Evolutionary conservation across 2,329 filamentous ascomycete species (phyloP).

Genomic region (Scolecobasidium constrictum): DNA sequence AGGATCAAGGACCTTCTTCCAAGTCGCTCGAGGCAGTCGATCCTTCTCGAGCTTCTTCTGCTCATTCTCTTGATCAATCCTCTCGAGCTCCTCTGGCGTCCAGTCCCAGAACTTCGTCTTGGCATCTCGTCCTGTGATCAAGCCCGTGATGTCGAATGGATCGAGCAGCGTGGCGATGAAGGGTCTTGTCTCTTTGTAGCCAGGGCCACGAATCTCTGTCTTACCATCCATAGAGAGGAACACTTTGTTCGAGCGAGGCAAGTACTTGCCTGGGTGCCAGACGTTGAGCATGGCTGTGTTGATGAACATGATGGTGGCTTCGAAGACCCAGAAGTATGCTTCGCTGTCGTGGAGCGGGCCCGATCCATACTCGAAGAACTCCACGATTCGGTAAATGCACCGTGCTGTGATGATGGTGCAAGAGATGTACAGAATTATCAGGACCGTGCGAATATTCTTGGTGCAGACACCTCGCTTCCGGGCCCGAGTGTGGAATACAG

Average conservation of each 20-base stretch:
- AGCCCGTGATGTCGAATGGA: constrained; percentile 24
- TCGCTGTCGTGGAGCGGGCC: constrained; percentile 27
- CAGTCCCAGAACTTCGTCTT: constrained; percentile 27
- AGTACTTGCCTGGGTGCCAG: constrained; percentile 38
- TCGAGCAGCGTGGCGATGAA: constrained; percentile 30
- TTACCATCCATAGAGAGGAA: constrained; percentile 41
- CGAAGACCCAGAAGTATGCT: constrained; percentile 45
- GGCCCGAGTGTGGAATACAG: constrained; percentile 35
- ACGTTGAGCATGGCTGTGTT: constrained; percentile 42
- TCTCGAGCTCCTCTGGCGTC: constrained; percentile 21
- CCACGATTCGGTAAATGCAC: constrained; percentile 42
- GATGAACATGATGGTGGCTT: constrained; percentile 39
- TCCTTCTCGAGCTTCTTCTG: constrained; percentile 6
- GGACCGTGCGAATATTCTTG: constrained; percentile 30
- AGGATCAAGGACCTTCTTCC: constrained; percentile 6
- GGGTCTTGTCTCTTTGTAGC: constrained; percentile 36
- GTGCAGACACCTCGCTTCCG: constrained; percentile 28
- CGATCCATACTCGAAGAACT: constrained; percentile 33
- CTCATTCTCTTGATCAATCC: constrained; percentile 16
- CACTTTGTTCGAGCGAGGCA: constrained; percentile 39
- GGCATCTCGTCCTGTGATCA: constrained; percentile 21
- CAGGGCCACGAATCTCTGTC: constrained; percentile 40
- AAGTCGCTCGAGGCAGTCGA: background rate
- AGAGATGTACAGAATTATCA: constrained; percentile 38
- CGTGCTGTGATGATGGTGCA: constrained; percentile 36